phyloP scores from a whole-genome alignment of 371 early-diverging fungal genomes.

The Basidiobolus meristosporus region DNA sequence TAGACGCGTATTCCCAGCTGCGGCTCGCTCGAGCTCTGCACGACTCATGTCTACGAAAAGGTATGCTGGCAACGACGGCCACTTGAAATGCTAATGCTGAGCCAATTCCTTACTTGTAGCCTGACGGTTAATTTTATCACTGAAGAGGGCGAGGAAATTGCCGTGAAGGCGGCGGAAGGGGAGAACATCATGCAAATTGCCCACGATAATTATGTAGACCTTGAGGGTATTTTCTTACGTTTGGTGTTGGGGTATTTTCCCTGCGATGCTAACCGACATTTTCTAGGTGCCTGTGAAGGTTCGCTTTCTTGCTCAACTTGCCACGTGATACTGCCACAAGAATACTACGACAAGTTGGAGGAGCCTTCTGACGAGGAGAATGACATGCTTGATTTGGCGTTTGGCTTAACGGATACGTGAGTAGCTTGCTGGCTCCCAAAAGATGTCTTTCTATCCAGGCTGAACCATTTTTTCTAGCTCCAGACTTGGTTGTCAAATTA shows the following conservation, averaged over 20 bases:
- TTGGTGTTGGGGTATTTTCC: no score
- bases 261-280: no score
- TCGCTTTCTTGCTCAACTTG: conserved; percentile 92
- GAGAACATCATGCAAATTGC: conserved; percentile 89
- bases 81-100: no score
- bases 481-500: conserved; percentile 93
- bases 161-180: conserved; percentile 62
- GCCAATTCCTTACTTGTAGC: no score
- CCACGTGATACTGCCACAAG: conserved; percentile 85
- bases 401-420: conserved; percentile 89
- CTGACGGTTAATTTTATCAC: conserved; percentile 35
- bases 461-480: conserved; percentile 26
- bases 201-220: conserved; percentile 85
- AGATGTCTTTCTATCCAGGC: not conserved
- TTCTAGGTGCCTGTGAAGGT: conserved; percentile 91
- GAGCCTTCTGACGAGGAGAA: conserved; percentile 97
- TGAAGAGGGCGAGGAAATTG: conserved; percentile 55
- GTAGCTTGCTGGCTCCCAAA: conserved; percentile 4
- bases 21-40: no score
- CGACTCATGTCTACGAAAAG: no score
- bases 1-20: no score
- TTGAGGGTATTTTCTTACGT: conserved; percentile 74
- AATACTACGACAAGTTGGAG: conserved; percentile 68
- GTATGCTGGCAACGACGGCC: no score
- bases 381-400: conserved; percentile 98